These are phyloP conservation scores for Blastomyces percursus DNA, from an alignment of 2,329 filamentous ascomycete species.

Conservation along the genomic window DNA sequence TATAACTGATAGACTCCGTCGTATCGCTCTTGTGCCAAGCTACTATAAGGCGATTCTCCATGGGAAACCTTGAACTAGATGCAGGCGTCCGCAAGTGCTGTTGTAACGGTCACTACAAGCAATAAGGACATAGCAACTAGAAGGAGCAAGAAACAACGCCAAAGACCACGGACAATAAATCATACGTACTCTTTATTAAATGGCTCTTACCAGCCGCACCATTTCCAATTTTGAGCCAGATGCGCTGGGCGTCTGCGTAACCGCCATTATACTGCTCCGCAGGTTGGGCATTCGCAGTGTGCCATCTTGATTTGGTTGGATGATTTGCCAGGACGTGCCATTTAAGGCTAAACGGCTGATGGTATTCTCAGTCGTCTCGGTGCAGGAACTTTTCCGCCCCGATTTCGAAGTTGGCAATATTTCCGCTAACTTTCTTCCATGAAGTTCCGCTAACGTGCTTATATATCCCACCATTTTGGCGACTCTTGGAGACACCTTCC, in stretches of 20 bases:
- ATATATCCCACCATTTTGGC: background rate
- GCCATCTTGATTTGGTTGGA: background rate
- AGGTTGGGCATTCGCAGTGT: background rate
- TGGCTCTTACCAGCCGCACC: constrained; percentile 27
- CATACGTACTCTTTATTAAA: constrained; percentile 17
- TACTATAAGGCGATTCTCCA: constrained; percentile 23
- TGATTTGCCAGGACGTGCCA: background rate
- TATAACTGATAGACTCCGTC: constrained; percentile 36
- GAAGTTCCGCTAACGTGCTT: background rate
- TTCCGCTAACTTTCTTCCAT: background rate
- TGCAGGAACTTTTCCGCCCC: background rate
- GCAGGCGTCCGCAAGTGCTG: constrained; percentile 29
- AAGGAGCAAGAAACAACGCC: background rate
- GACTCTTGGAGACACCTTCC: background rate
- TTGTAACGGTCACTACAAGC: background rate
- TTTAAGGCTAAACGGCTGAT: background rate
- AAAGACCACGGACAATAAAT: background rate
- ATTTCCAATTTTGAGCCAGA: constrained; percentile 23
- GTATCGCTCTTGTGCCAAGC: constrained; percentile 40
- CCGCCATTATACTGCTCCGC: background rate
- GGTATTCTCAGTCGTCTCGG: background rate
- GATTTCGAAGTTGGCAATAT: background rate
- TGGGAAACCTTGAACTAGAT: constrained; percentile 25
- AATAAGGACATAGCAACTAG: background rate
- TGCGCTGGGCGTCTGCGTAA: background rate